Base-by-base conservation (phyloP, 176 grass and related monocot species). In the Ananas comosus region DNA sequence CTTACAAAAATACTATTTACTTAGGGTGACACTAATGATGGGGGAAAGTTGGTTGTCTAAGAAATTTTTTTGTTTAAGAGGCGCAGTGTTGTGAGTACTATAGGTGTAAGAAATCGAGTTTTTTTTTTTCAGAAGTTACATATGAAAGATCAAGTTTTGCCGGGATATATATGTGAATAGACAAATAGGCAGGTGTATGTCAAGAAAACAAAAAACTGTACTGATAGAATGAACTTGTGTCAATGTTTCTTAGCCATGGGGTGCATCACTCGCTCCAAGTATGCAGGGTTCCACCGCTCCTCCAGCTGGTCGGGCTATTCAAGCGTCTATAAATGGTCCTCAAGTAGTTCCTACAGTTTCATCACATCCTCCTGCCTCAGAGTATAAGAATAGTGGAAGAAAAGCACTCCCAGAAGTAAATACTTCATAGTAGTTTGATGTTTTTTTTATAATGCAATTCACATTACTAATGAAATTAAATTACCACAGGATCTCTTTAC, bases 361-460 rank as follows among this genome's bases (percentile, higher is more conserved):
- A 51, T 53, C 65, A 53, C 61, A 72, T 67, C 66, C 72, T 51
- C 59, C 50, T 69, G 23, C 13, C 51, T 13, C 64, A 47, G 73
- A 64, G 27, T 16, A 24, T 33, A 67, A 29, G 66, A 51, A 73
- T 68, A 80, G 51, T 51, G 51, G 70, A 51, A 82, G 86, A 76
- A 79, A 72, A 42, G 75, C 76, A 65, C 79, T 89, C 64, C 82
- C 86, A 75, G 82, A 69, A 69, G 86, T 85, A 85, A 78, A 66
- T 19, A 49, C 76, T 77, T 19, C 25, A 28, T 21, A 70, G 11
- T 57, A 73, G 56, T 21, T 11, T 42, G 51, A 74, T 8, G 51
- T n/a, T 25, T 67, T 74, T 79, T 82, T 50, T 2, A 28, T 78
- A 2, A 53, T 54, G 58, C 19, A 16, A 18, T 64, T 64, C 16